These are phyloP conservation scores for Parietaria judaica DNA, from an alignment of 306 rosid species.

Conservation along the genomic window DNA sequence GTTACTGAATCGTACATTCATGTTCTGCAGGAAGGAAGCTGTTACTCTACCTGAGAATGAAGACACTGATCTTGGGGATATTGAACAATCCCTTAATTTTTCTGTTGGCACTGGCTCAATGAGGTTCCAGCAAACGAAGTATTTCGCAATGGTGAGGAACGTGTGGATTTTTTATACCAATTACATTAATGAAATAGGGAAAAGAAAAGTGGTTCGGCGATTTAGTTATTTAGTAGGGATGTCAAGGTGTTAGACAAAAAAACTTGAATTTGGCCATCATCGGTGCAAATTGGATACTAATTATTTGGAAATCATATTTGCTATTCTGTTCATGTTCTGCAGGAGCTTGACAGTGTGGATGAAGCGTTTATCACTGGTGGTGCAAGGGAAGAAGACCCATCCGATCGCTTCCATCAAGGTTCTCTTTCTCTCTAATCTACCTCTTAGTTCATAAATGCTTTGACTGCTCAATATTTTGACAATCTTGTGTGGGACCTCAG, in stretches of 20 bases:
- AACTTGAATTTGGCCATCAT: too few species aligned
- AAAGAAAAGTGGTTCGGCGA: neutral
- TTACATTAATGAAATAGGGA: neutral
- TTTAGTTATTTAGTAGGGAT: too few species aligned
- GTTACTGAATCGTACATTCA: neutral
- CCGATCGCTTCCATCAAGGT: conserved; percentile 63
- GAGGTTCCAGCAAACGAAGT: conserved; percentile 44
- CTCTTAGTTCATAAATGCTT: neutral
- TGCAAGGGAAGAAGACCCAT: conserved; percentile 33
- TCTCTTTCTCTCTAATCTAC: conserved; percentile 16
- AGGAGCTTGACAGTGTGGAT: conserved; percentile 69
- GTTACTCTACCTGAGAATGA: conserved; percentile 50
- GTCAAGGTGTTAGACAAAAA: neutral
- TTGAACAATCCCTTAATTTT: conserved; percentile 40
- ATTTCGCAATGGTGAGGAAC: conserved; percentile 51
- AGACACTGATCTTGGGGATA: conserved; percentile 33
- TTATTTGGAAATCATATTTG: too few species aligned
- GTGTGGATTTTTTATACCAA: too few species aligned
- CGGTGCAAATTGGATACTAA: too few species aligned
- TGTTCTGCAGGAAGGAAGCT: conserved; percentile 49
- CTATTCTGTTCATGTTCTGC: conserved; percentile 21
- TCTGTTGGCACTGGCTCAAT: conserved; percentile 25
- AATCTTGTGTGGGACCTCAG: conserved; percentile 25
- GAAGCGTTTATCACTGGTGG: conserved; percentile 33
- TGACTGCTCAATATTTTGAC: conserved; percentile 1